phyloP scores from a whole-genome alignment of 2,329 filamentous ascomycete genomes.

The Diplodia sapinea region DNA sequence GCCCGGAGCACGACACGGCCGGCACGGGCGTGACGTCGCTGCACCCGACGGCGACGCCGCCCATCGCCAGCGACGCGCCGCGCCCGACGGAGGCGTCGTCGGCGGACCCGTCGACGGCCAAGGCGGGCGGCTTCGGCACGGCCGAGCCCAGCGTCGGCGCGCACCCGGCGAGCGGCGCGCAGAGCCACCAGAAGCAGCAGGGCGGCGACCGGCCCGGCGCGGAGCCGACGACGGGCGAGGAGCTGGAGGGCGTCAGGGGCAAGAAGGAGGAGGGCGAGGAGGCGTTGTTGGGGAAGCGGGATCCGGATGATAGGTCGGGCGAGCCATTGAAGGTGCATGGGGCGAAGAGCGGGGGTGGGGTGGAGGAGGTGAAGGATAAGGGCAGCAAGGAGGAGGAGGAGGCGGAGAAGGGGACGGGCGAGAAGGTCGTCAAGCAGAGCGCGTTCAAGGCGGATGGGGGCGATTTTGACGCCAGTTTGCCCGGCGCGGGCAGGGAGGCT shows the following conservation, averaged over 20 bases:
- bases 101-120: neutral
- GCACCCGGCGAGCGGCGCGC: slow-evolving; percentile 36
- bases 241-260: slow-evolving; percentile 36
- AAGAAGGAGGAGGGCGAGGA: slow-evolving; percentile 37
- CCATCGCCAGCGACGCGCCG: slow-evolving; percentile 34
- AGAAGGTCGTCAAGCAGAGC: slow-evolving; percentile 62
- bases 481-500: slow-evolving; percentile 70
- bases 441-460: slow-evolving; percentile 69
- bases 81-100: slow-evolving; percentile 39
- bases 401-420: slow-evolving; percentile 55
- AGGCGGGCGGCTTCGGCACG: slow-evolving; percentile 32
- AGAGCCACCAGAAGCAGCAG: slow-evolving; percentile 42
- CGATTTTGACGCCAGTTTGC: slow-evolving; percentile 65
- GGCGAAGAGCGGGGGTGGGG: neutral
- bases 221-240: slow-evolving; percentile 37
- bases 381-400: slow-evolving; percentile 36
- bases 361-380: slow-evolving; percentile 32
- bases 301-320: slow-evolving; percentile 39
- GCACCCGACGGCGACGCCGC: slow-evolving; percentile 27
- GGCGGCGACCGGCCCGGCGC: slow-evolving; percentile 44
- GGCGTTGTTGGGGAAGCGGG: slow-evolving; percentile 33
- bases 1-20: slow-evolving; percentile 38
- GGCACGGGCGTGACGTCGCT: slow-evolving; percentile 42
- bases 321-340: slow-evolving; percentile 40
- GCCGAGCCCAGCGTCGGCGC: slow-evolving; percentile 37